Evolutionary conservation across 805 yeast genomes (phyloP).

Genomic region (Nakazawaea ishiwadae): DNA sequence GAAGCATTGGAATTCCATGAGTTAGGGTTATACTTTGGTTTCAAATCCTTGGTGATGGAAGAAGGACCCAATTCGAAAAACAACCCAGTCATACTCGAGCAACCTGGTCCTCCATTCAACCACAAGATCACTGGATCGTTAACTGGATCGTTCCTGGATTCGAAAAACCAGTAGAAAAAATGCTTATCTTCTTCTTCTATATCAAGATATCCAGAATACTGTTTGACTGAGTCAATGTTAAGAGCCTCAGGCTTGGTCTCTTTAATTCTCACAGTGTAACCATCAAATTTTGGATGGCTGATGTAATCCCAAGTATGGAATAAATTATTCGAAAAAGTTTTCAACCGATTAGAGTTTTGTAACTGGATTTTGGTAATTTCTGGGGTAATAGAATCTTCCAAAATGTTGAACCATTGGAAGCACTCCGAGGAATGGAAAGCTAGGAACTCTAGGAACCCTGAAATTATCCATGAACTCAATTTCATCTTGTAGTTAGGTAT

Average conservation of each 20-base stretch:
- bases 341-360: conserved; percentile 1
- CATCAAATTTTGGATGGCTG: conserved; percentile 23
- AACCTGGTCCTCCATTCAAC: conserved; percentile 96
- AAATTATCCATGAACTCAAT: too few species aligned
- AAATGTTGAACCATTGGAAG: too few species aligned
- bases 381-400: too few species aligned
- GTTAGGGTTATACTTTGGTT: conserved; percentile 66
- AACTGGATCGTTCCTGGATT: conserved; percentile 79
- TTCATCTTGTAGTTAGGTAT: too few species aligned
- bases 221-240: conserved; percentile 79
- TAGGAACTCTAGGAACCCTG: too few species aligned
- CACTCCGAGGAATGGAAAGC: too few species aligned
- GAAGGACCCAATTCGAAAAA: conserved; percentile 89
- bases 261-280: conserved; percentile 56
- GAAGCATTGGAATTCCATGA: conserved; percentile 86
- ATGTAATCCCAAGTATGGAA: conserved; percentile 5
- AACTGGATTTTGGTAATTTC: too few species aligned
- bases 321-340: conserved; percentile 1
- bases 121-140: conserved; percentile 84
- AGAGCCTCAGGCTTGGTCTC: conserved; percentile 56
- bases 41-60: conserved; percentile 52
- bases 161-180: conserved; percentile 78
- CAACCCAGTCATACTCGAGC: conserved; percentile 83
- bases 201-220: conserved; percentile 83
- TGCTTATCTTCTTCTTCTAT: conserved; percentile 81